Conservation (phyloP, 2,329 filamentous ascomycete genomes). For the Coniella vitis region DNA sequence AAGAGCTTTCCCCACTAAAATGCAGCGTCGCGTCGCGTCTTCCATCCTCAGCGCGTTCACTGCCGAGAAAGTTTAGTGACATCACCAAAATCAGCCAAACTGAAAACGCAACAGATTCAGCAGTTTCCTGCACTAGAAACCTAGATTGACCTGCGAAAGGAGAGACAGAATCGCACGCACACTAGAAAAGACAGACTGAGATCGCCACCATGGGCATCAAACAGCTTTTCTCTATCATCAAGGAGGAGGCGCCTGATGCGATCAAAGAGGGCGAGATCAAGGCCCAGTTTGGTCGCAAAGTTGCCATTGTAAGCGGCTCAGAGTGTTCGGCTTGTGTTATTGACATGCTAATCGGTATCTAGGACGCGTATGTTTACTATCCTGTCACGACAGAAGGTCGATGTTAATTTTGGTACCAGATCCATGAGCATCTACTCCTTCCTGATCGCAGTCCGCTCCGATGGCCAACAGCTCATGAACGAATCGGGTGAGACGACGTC, state of each 20-base stretch:
- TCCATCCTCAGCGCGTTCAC: conserved; percentile 11
- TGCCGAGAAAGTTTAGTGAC: conserved; percentile 18
- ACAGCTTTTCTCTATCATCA: conserved; percentile 74
- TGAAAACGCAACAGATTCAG: too few species aligned
- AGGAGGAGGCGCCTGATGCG: conserved; percentile 89
- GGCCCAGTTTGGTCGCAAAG: conserved; percentile 96
- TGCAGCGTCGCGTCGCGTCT: conserved; percentile 6
- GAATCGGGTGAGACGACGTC: conserved; percentile 95
- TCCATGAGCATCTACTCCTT: conserved; percentile 99
- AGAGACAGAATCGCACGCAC: not conserved
- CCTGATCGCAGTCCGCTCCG: conserved; percentile 92
- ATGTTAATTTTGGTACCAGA: conserved; percentile 32
- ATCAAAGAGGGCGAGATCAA: conserved; percentile 98
- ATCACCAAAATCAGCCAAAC: conserved; percentile 15
- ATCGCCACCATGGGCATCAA: conserved; percentile 53
- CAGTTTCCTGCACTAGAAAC: not conserved
- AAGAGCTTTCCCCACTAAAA: not conserved
- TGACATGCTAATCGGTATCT: conserved; percentile 10
- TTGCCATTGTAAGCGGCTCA: conserved; percentile 71
- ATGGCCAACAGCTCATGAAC: conserved; percentile 92
- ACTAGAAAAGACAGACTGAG: not conserved
- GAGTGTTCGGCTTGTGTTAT: not conserved
- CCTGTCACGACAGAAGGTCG: not conserved
- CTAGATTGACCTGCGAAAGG: too few species aligned
- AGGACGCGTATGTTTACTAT: conserved; percentile 49